These are phyloP conservation scores for Spergularia marina DNA, from an alignment of 148 eudicot species.

Conservation along the genomic window DNA sequence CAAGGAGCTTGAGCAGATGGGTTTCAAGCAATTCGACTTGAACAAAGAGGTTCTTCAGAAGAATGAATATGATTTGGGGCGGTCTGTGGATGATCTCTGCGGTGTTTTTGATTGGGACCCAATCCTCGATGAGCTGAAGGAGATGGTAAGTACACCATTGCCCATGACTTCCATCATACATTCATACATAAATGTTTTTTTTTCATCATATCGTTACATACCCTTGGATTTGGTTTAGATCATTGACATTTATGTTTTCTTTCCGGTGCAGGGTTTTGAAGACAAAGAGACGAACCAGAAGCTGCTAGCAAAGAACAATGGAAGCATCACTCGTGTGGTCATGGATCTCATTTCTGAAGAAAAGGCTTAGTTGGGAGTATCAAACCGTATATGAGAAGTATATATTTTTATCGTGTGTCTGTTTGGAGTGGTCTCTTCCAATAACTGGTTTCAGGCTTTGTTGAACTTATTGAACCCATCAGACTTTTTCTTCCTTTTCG, in stretches of 20 bases:
- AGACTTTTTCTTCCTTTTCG: too few relatives aligned
- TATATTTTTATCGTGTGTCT: conserved; percentile 1
- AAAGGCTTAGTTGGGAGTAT: conserved; percentile 8
- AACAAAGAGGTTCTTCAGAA: conserved; percentile 57
- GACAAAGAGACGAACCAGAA: conserved; percentile 58
- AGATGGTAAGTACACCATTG: conserved; percentile 58
- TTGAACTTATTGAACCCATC: too few relatives aligned
- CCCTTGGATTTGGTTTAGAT: background rate
- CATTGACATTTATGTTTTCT: background rate
- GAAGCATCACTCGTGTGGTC: conserved; percentile 74
- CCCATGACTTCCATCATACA: background rate
- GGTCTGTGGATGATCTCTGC: conserved; percentile 64
- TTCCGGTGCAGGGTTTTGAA: conserved; percentile 55
- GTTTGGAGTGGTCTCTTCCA: background rate
- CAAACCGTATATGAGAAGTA: background rate
- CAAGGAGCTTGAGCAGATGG: conserved; percentile 62
- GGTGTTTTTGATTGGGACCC: conserved; percentile 68
- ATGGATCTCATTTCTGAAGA: conserved; percentile 83
- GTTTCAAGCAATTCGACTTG: conserved; percentile 55
- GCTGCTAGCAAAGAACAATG: conserved; percentile 79
- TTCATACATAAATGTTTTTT: background rate
- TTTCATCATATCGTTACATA: background rate
- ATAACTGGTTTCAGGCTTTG: too few relatives aligned
- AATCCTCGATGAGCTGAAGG: conserved; percentile 68
- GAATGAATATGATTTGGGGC: conserved; percentile 54